These are phyloP conservation scores for Fraxinus albicans DNA, from an alignment of 305 asterid species.

Conservation along the genomic window DNA sequence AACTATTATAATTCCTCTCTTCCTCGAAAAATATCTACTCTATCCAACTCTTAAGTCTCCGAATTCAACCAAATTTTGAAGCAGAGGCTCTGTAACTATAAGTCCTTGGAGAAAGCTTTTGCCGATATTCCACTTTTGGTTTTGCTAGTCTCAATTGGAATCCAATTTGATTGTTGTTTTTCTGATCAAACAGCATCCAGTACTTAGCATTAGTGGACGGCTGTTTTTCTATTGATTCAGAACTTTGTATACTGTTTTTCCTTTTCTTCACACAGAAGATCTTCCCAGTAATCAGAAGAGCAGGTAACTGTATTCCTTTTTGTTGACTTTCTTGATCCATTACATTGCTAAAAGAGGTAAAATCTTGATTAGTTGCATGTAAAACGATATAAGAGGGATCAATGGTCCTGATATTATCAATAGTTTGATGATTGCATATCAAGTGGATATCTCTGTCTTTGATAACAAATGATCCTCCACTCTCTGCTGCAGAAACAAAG, in stretches of 20 bases:
- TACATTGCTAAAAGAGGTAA: slow-evolving; percentile 1
- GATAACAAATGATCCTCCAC: slow-evolving; percentile 84
- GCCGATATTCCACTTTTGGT: slow-evolving; percentile 39
- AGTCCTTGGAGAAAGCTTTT: slow-evolving; percentile 49
- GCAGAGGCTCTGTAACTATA: slow-evolving; percentile 44
- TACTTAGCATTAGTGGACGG: slow-evolving; percentile 49
- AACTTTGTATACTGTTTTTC: slow-evolving; percentile 20
- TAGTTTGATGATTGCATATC: slow-evolving; percentile 66
- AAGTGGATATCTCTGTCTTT: slow-evolving; percentile 55
- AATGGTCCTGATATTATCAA: slow-evolving; percentile 52
- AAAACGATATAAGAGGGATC: slow-evolving; percentile 31
- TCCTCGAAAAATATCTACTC: slow-evolving; percentile 40
- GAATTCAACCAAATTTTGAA: slow-evolving; percentile 39
- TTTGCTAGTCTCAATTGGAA: slow-evolving; percentile 69
- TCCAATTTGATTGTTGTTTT: slow-evolving; percentile 56
- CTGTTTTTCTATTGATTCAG: slow-evolving; percentile 31
- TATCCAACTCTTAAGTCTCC: slow-evolving; percentile 44
- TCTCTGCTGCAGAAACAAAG: slow-evolving; percentile 82
- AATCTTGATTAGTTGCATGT: slow-evolving; percentile 26
- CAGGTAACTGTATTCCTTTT: slow-evolving; percentile 30
- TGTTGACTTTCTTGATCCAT: slow-evolving; percentile 1
- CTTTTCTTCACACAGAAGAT: slow-evolving; percentile 37
- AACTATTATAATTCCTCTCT: slow-evolving; percentile 34
- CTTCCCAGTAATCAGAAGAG: slow-evolving; percentile 63
- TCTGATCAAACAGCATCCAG: slow-evolving; percentile 77